Percentiles rank a stretch among this genome's conserved stretches.
Evolutionary conservation across 1,139 yeast species (phyloP).

Genomic region (Ogataea hybrid): DNA sequence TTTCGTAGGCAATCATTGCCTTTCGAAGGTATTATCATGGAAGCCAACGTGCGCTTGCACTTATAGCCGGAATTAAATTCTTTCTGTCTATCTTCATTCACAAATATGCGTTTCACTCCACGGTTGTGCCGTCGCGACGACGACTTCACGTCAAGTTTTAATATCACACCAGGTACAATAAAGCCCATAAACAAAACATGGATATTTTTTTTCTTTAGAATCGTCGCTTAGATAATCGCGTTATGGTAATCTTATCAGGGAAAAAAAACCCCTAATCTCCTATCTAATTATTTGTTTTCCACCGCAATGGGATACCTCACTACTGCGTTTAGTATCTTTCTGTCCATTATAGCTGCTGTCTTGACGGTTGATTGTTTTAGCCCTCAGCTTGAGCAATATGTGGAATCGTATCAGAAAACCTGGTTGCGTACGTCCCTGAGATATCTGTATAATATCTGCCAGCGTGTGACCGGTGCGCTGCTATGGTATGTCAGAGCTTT

Average conservation of each 20-base stretch:
- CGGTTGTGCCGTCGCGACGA: slow-evolving; percentile 8
- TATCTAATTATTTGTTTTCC: too few relatives aligned
- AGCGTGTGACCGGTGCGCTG: slow-evolving; percentile 1
- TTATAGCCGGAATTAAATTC: slow-evolving; percentile 6
- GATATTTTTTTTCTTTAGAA: not conserved
- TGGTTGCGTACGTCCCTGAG: slow-evolving; percentile 7
- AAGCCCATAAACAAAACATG: slow-evolving; percentile 17
- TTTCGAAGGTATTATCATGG: not conserved
- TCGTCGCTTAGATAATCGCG: not conserved
- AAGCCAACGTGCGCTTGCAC: not conserved
- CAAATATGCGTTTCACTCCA: slow-evolving; percentile 6
- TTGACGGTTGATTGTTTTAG: slow-evolving; percentile 5
- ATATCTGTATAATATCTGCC: slow-evolving; percentile 11
- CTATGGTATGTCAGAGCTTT: not conserved
- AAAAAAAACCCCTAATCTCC: not conserved
- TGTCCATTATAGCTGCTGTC: not conserved
- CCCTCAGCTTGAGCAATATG: slow-evolving; percentile 5
- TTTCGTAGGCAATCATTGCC: not conserved
- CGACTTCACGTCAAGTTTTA: slow-evolving; percentile 6
- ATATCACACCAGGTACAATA: slow-evolving; percentile 15
- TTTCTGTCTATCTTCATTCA: slow-evolving; percentile 3
- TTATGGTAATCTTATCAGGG: slow-evolving; percentile 1
- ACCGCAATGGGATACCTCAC: not conserved
- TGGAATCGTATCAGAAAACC: slow-evolving; percentile 13
- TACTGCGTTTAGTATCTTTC: not conserved